phyloP scores from a whole-genome alignment of 805 yeast genomes.

The Wickerhamomyces chaumierensis region DNA sequence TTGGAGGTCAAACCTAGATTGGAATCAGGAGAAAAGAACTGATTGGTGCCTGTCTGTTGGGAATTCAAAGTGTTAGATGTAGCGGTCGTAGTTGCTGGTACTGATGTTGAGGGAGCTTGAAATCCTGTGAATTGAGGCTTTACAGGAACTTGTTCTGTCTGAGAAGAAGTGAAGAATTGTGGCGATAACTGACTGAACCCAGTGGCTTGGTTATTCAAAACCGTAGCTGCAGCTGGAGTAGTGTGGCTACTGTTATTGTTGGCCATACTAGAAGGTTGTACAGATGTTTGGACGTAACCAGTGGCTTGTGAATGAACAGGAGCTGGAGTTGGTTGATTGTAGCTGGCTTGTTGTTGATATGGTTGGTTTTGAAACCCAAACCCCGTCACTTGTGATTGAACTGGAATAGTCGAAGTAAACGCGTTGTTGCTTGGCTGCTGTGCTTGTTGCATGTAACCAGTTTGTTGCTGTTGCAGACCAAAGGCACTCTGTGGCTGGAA shows the following conservation, averaged over 20 bases:
- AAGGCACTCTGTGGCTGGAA: too few species aligned
- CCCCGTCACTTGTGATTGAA: conserved; percentile 6
- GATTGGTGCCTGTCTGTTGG: too few species aligned
- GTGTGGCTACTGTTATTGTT: too few species aligned
- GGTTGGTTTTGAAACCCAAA: conserved; percentile 5
- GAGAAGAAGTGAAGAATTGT: neutral
- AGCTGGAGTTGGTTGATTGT: conserved; percentile 16
- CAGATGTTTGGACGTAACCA: too few species aligned
- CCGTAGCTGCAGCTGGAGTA: too few species aligned
- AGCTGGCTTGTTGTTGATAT: conserved; percentile 13
- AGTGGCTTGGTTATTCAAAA: neutral
- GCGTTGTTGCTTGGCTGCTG: too few species aligned
- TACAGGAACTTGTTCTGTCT: too few species aligned
- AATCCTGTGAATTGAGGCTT: too few species aligned
- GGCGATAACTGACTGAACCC: neutral
- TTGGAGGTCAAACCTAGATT: conserved; percentile 1
- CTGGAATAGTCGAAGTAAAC: neutral
- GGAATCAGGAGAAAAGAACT: conserved; percentile 8
- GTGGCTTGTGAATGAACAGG: conserved; percentile 4
- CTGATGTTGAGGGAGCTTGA: too few species aligned
- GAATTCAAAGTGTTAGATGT: too few species aligned
- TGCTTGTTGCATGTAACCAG: too few species aligned
- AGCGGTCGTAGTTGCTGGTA: conserved; percentile 18
- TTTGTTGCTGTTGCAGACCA: conserved; percentile 1
- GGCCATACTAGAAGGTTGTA: too few species aligned